A percentile compares a stretch with the other conserved stretches of the same genome.
Conservation (phyloP, 2,329 filamentous ascomycete genomes). For the Ceratocystis colombiana region DNA sequence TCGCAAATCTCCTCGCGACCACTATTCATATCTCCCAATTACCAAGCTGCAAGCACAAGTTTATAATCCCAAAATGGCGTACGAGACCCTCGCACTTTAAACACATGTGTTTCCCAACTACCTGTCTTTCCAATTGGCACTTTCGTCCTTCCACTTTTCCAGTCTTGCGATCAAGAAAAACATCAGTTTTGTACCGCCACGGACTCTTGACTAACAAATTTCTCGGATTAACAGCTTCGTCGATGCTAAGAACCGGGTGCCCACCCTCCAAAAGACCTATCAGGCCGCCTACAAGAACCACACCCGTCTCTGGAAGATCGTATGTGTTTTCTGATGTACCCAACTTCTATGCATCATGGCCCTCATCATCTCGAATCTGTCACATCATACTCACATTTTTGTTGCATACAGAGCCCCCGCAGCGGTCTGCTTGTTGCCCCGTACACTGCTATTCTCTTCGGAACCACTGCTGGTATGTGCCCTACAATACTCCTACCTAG, state of each 20-base stretch:
- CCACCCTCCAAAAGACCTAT: slow-evolving; percentile 63
- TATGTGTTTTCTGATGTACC: slow-evolving; percentile 39
- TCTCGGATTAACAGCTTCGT: slow-evolving; percentile 40
- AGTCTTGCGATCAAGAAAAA: neutral
- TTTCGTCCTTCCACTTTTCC: neutral
- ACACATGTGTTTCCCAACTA: neutral
- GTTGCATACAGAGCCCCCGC: slow-evolving; percentile 46
- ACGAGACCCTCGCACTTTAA: slow-evolving; percentile 9
- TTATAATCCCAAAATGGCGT: slow-evolving; percentile 36
- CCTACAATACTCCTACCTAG: neutral
- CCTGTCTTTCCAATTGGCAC: neutral
- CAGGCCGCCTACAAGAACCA: slow-evolving; percentile 61
- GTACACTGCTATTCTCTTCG: slow-evolving; percentile 57
- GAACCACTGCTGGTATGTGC: slow-evolving; percentile 50
- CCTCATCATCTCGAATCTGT: slow-evolving; percentile 12
- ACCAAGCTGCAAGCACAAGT: slow-evolving; percentile 11
- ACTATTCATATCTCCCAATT: slow-evolving; percentile 12
- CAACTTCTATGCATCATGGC: neutral
- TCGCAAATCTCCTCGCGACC: slow-evolving; percentile 12
- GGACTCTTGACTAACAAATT: slow-evolving; percentile 26
- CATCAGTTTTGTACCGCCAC: too few species aligned
- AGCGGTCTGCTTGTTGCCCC: slow-evolving; percentile 56
- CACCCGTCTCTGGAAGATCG: slow-evolving; percentile 67
- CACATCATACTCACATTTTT: slow-evolving; percentile 21
- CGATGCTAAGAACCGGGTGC: slow-evolving; percentile 67